These are phyloP conservation scores for Fallopia convolvulus DNA, from an alignment of 148 eudicot genomes.

Conservation along the genomic window DNA sequence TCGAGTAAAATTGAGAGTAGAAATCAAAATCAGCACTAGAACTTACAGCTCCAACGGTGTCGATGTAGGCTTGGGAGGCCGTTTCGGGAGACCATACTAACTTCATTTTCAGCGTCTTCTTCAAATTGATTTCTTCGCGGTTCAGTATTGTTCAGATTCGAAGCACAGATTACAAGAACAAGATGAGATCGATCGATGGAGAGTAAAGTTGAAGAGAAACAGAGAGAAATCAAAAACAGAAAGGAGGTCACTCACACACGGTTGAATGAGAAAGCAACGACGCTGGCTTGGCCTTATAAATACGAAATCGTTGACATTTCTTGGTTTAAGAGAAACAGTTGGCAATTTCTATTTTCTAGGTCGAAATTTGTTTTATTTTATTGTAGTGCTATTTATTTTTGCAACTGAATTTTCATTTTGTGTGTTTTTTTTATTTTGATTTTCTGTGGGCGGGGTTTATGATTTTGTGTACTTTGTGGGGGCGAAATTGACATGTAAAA, in stretches of 20 bases:
- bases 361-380: neutral
- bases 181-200: neutral
- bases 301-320: constrained; percentile 11
- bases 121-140: constrained; percentile 5
- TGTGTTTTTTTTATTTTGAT: neutral
- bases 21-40: neutral
- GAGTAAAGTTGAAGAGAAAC: neutral
- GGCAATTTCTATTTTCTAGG: neutral
- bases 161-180: neutral
- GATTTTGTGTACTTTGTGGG: neutral
- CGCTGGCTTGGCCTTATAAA: neutral
- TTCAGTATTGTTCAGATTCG: neutral
- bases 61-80: constrained; percentile 74
- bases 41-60: constrained; percentile 77
- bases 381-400: neutral
- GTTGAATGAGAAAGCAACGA: neutral
- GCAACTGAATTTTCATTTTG: neutral
- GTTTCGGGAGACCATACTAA: constrained; percentile 77
- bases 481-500: neutral
- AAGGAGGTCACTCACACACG: neutral
- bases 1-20: neutral
- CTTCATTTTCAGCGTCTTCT: constrained; percentile 39
- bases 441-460: constrained; percentile 4
- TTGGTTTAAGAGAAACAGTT: neutral
- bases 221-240: neutral